phyloP scores from a whole-genome alignment of 1,284 basidiomycete genomes.

The Malassezia japonica region DNA sequence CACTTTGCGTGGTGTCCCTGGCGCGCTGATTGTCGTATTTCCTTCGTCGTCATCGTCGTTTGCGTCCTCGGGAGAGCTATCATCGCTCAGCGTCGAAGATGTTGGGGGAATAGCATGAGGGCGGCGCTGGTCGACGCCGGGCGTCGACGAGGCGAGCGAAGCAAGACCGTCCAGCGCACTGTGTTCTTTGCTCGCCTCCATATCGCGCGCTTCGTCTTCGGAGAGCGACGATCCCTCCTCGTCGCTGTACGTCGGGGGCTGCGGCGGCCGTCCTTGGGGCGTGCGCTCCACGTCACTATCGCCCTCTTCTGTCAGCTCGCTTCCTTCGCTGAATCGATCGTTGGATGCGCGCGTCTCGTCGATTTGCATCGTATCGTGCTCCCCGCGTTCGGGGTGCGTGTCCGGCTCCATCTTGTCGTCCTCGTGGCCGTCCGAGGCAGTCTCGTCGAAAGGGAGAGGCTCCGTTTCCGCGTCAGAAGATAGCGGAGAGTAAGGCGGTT shows the following conservation, averaged over 20 bases:
- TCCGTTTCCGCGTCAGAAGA: slow-evolving; percentile 42
- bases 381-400: background rate
- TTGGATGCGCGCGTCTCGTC: background rate
- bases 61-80: slow-evolving; percentile 23
- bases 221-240: slow-evolving; percentile 8
- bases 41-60: slow-evolving; percentile 20
- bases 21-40: background rate
- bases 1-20: background rate
- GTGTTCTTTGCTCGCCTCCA: background rate
- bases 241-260: background rate
- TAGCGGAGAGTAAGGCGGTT: slow-evolving; percentile 7
- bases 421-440: slow-evolving; percentile 7
- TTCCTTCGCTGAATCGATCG: background rate
- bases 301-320: slow-evolving; percentile 3
- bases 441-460: slow-evolving; percentile 37
- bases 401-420: background rate
- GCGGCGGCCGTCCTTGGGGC: background rate
- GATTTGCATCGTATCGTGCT: background rate
- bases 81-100: slow-evolving; percentile 8
- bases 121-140: background rate
- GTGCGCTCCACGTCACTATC: background rate
- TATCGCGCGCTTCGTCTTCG: background rate
- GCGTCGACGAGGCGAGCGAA: slow-evolving; percentile 25
- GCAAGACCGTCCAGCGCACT: slow-evolving; percentile 34
- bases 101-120: background rate